Base-by-base conservation (phyloP, 2,329 filamentous ascomycete species). In the Didymella lethalis region DNA sequence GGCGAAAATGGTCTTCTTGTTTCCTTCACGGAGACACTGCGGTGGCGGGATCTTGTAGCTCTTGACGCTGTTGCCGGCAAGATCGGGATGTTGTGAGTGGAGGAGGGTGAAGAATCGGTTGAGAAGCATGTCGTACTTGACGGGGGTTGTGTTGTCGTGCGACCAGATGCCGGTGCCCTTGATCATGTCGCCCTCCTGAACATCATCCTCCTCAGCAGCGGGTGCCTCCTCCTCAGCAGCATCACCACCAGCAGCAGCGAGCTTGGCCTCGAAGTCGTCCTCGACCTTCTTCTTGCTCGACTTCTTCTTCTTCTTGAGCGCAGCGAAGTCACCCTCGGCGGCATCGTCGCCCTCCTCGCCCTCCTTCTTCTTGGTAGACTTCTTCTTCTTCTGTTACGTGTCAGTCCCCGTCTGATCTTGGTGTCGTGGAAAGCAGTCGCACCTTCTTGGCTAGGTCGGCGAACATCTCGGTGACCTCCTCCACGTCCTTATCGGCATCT, bases 41-140 rank as follows among this genome's bases (percentile, higher is more conserved):
- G 95, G 95, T 52, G 95, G 95, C 51, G 95, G 95, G 70, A 99
- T 99, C 88, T 98, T 98, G 88, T 98, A 99, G 80, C 91, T 96
- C 85, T 93, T 95, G 74, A 89, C 88, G 67, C 92, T 92, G 77
- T 88, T 91, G 64, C 91, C 90, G 65, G 94, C 90, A 74, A 98
- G 90, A 78, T 99, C 95, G 71, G 95, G 95, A 84, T 99, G 96
- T 85, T 96, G 93, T 81, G 94, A 91, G 80, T 95, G 89, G 64
- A 99, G 88, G 68, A 96, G 90, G 76, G 87, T 90, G 87, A 97
- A 99, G 86, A 99, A 99, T 69, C 95, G 92, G 74, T 85, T 86
- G 66, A 98, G 88, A 49, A 99, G 88, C 64, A 93, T 85, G 73
- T 88, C 86, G 85, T 97, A 99, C 75, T 85, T 88, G 80, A 98